Evolutionary conservation across 1,284 basidiomycete species (phyloP), one percentile per base, ranked within the genome.

Genomic region (Puccinia novopanici): DNA sequence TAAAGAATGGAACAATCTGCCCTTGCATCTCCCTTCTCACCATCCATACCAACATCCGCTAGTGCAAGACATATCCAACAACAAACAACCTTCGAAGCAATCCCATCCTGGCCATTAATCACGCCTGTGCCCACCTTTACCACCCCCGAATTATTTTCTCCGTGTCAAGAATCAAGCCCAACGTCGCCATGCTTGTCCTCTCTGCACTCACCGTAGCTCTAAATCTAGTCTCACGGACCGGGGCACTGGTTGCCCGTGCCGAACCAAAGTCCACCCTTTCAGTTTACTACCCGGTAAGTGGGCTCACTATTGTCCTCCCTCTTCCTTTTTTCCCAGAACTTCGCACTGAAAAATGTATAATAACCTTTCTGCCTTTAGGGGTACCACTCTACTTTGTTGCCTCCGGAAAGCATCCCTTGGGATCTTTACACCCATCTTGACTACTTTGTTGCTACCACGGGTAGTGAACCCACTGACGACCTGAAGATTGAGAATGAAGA

Each of bases 391-490:
- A 48, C 52, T 42, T 57, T 79, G 34, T 45, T 79, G 5, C 76
- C 76, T 22, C 65, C 67, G 10, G 76, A 71, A 50, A 57, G 68
- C 10, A 79, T 79, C 30, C 76, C 76, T 22, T 79, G 76, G 76
- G 67, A 71, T 17, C 54, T 67, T 1, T 79, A 79, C 37, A 79
- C 67, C 45, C 76, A 71, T 17, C 52, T 79, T 22, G 67, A 71
- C 71, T 79, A 79, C 67, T 79, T 79, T 48, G 76, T 79, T 48
- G 67, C 67, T 2, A 57, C 65, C 34, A 71, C 54, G 6, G 61
- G 61, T 12, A 40, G 63, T 61, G 63, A 50, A 34, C 52, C 67
- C 5, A 55, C 52, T 54, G 68, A 59, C 1, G 55, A 57, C 30
- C 59, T 79, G 42, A 71, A 70, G 27, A 52, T 79, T 27, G 76